Evolutionary conservation across 441 rosid genomes (phyloP).

Genomic region (Mallotus repandus): DNA sequence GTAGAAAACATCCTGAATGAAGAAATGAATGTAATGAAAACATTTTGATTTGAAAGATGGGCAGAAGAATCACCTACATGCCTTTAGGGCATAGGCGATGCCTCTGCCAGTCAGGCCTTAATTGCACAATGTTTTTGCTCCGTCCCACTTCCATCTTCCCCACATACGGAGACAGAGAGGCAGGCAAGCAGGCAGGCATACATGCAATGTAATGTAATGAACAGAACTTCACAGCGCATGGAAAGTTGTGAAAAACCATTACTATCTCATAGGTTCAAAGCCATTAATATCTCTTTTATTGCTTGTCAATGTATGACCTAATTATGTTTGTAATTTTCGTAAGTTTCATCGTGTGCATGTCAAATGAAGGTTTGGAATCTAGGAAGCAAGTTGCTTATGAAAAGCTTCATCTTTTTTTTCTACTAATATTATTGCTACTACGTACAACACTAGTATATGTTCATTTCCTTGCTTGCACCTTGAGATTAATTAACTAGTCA

Average conservation of each 20-base stretch:
- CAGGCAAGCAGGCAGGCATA: background rate
- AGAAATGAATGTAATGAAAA: conserved; percentile 9
- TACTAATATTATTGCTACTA: background rate
- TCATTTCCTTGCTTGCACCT: background rate
- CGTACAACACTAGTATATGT: background rate
- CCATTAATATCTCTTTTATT: conserved; percentile 7
- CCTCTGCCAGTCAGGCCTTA: conserved; percentile 11
- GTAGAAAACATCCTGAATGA: conserved; percentile 1
- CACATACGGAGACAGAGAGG: background rate
- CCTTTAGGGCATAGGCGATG: conserved; percentile 13
- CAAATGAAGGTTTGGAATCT: conserved; percentile 23
- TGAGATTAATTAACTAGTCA: background rate
- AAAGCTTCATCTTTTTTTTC: background rate
- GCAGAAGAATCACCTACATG: conserved; percentile 19
- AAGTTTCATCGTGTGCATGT: background rate
- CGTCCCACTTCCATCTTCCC: background rate
- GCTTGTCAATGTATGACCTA: background rate
- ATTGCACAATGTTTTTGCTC: background rate
- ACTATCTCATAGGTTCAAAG: background rate
- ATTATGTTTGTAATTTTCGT: background rate
- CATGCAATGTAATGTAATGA: background rate
- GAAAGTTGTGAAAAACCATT: background rate
- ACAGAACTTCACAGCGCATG: background rate
- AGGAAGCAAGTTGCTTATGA: conserved; percentile 13
- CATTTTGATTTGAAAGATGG: conserved; percentile 28